Percentiles rank a stretch among this genome's conserved stretches.
phyloP scores from a whole-genome alignment of 2,329 filamentous ascomycete genomes.

The Pseudocercospora macadamiae region DNA sequence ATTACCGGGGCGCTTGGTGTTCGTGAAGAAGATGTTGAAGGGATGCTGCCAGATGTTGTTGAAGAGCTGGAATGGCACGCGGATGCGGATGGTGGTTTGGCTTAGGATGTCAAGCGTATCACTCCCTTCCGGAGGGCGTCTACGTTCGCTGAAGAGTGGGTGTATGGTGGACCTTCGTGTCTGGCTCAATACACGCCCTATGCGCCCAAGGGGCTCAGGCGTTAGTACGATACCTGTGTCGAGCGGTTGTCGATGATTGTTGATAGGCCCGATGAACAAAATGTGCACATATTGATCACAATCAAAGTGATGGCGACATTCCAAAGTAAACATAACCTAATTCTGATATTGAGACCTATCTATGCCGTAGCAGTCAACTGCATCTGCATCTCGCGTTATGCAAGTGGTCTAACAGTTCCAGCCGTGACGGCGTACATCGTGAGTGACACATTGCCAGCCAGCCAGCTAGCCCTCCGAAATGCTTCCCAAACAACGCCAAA shows the following conservation, averaged over 20 bases:
- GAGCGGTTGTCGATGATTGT: too few species aligned
- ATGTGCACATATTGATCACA: too few species aligned
- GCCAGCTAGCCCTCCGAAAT: background rate
- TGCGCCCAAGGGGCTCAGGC: background rate
- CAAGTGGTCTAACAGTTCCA: background rate
- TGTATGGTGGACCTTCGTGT: background rate
- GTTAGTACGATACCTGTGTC: too few species aligned
- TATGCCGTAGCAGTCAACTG: background rate
- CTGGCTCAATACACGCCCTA: background rate
- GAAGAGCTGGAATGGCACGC: slow-evolving; percentile 47
- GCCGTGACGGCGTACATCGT: background rate
- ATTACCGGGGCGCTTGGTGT: slow-evolving; percentile 70
- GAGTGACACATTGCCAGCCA: background rate
- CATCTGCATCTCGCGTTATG: background rate
- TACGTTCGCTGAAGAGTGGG: background rate
- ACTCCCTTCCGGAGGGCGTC: background rate
- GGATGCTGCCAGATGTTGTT: slow-evolving; percentile 57
- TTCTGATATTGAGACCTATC: background rate
- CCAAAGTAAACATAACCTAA: background rate
- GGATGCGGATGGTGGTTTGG: slow-evolving; percentile 23
- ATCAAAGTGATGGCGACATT: too few species aligned
- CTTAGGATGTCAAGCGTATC: slow-evolving; percentile 21
- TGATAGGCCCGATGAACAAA: too few species aligned
- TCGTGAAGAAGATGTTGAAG: slow-evolving; percentile 70
- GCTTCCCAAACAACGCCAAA: background rate